Base-by-base conservation (phyloP, 768 basidiomycete species). In the Amanita phalloides region DNA sequence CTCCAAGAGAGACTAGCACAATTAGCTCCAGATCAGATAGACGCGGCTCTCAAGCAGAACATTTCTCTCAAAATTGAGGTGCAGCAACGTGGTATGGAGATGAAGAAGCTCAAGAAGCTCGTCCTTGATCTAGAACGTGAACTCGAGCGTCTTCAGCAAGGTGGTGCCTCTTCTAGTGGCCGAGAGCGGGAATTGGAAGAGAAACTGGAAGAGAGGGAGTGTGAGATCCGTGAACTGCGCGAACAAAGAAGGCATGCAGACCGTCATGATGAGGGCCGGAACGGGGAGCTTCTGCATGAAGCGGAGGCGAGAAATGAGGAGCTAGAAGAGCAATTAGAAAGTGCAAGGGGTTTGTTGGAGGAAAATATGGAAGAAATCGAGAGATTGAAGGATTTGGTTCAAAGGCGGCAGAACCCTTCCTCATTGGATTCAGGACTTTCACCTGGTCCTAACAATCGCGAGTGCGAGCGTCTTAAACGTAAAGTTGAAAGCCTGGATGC, bases 51-150 rank as follows among this genome's bases (percentile, higher is more conserved):
- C 53, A 90, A 93, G 59, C 90, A 95, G 67, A 95, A 95, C 60
- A 89, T 92, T 61, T 85, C 84, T 56, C 82, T 95, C 61, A 95
- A 95, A 68, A 85, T 93, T 58, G 90, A 93, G 64, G 88, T 92
- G 1, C 87, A 91, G 58, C 84, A 90, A 61, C 81, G 89, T 1
- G 84, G 88, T 10, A 81, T 89, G 70, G 93, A 95, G 67, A 78
- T 92, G 61, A 95, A 95, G 75, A 90, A 88, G 64, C 73, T 90
- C 54, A 90, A 90, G 67, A 94, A 95, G 62, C 80, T 91, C 28
- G 77, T 94, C 1, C 70, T 90, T 8, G 88, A 92, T 57, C 79
- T 89, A 13, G 86, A 94, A 63, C 78, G 81, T 50, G 89, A 91
- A 58, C 68, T 92, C 33, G 85, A 89, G 49, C 74, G 79, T 32